Base-by-base conservation (phyloP, 768 basidiomycete species). In the Russula dissimulans region DNA sequence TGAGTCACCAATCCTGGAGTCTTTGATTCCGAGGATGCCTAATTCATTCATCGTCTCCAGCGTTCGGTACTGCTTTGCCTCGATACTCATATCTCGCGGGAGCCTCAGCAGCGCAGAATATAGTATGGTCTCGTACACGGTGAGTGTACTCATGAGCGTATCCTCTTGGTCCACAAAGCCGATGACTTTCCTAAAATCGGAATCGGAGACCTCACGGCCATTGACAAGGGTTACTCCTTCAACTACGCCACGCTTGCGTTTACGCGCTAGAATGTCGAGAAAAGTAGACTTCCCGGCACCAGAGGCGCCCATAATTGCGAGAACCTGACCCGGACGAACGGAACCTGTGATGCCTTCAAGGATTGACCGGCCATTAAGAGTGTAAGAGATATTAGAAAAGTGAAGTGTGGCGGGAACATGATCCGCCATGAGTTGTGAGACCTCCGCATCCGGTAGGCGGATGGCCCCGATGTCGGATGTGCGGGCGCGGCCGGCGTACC, bases 91-190 rank as follows among this genome's bases (percentile, higher is more conserved):
- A 65, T 97, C 94, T 66, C 94, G 75, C 14, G 97, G 97, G 31
- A 99, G 72, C 65, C 97, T 75, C 67, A 99, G 71, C 49, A 98
- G 70, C 12, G 97, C 97, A 54, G 91, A 94, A 69, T 97, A 97
- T 55, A 98, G 71, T 17, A 99, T 87, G 0, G 95, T 97, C 78
- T 99, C 97, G 71, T 97, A 98, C 22, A 98, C 97, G 3, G 95
- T 99, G 73, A 98, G 76, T 8, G 95, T 98, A 69, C 87, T 83
- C 89, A 99, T 95, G 64, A 99, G 74, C 10, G 93, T 97, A 71
- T 99, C 97, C 72, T 98, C 97, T 73, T 99, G 97, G 70, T 99
- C 95, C 46, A 99, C 97, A 65, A 90, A 99, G 34, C 97, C 97
- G 64, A 88, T 84, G 5, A 97, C 87, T 39, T 84, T 82, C 70